A percentile compares a stretch with the other conserved stretches of the same genome.
These are phyloP conservation scores for Lasiosphaeris hirsuta DNA, from an alignment of 495 filamentous ascomycete species.

Conservation along the genomic window DNA sequence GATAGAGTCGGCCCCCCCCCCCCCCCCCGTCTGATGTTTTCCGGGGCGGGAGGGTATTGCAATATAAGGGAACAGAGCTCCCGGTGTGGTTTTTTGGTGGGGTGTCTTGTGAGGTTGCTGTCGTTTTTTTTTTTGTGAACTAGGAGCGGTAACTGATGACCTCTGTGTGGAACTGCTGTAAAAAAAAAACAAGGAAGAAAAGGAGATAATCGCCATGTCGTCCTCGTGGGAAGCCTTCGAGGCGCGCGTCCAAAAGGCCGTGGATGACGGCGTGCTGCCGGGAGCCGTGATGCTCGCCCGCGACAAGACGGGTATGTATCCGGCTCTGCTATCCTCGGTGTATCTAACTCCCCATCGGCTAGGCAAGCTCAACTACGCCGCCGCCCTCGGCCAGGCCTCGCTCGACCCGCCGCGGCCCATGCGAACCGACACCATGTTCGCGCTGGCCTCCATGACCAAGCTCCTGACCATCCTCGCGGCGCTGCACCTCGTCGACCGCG, in stretches of 20 bases:
- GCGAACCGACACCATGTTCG: slow-evolving; percentile 25
- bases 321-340: not conserved
- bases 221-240: slow-evolving; percentile 19
- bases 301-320: slow-evolving; percentile 24
- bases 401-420: slow-evolving; percentile 14
- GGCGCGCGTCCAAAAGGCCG: slow-evolving; percentile 16
- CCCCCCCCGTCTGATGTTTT: slow-evolving; percentile 3
- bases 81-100: not conserved
- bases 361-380: slow-evolving; percentile 28
- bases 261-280: slow-evolving; percentile 20
- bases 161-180: not conserved
- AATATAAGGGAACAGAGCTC: not conserved
- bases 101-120: not conserved
- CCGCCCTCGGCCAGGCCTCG: slow-evolving; percentile 16
- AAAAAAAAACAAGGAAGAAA: not conserved
- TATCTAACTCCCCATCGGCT: not conserved
- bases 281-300: slow-evolving; percentile 26
- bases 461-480: slow-evolving; percentile 32
- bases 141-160: not conserved
- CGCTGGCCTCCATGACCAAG: slow-evolving; percentile 35
- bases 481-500: slow-evolving; percentile 37
- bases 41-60: not conserved
- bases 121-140: not conserved
- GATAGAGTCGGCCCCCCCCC: too few species aligned
- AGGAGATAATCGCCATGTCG: not conserved